Base-by-base conservation (phyloP, 2,329 filamentous ascomycete species). In the Magnaporthiopsis incrustans region DNA sequence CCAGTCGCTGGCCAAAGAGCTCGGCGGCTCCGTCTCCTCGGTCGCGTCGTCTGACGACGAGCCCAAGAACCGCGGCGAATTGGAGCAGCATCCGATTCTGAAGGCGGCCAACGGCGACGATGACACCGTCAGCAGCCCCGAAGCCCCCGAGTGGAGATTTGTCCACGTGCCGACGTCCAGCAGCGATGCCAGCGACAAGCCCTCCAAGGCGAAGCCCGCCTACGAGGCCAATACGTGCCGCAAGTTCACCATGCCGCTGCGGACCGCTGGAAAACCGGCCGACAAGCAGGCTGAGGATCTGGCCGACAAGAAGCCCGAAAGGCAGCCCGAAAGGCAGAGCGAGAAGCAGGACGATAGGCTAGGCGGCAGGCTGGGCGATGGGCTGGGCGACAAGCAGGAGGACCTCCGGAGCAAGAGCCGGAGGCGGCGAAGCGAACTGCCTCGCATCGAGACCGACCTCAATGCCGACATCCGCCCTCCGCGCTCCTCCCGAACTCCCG, bases 1-100 rank as follows among this genome's bases (percentile, higher is more conserved):
- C 22, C 80, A 78, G 18, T 84, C 89, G 10, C 74, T 91, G 53
- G 82, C 82, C 7, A 85, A 81, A 71, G 89, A 92, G 71, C 75
- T 84, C 69, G 78, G 79, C 32, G 70, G 73, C 58, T 74, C 75
- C 33, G 68, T 71, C 44, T 30, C 14, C 22, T 68, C 74, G 50
- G 66, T 73, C 53, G 68, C 68, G 62, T 73, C 68, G 58, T 70
- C 67, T 63, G 79, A 77, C 64, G 87, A 88, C 68, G 85, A 88
- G 65, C 81, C 84, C 33, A 79, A 81, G 61, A 81, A 82, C 65
- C 83, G 84, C 64, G 90, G 90, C 56, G 82, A 84, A 7, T 75
- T 88, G 65, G 88, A 92, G 63, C 90, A 93, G 70, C 77, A 86
- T 32, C 86, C 86, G 15, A 78, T 92, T 61, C 78, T 93, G 30